phyloP scores from a whole-genome alignment of 352 stramenopile species.

The Pythium folliculosum region DNA sequence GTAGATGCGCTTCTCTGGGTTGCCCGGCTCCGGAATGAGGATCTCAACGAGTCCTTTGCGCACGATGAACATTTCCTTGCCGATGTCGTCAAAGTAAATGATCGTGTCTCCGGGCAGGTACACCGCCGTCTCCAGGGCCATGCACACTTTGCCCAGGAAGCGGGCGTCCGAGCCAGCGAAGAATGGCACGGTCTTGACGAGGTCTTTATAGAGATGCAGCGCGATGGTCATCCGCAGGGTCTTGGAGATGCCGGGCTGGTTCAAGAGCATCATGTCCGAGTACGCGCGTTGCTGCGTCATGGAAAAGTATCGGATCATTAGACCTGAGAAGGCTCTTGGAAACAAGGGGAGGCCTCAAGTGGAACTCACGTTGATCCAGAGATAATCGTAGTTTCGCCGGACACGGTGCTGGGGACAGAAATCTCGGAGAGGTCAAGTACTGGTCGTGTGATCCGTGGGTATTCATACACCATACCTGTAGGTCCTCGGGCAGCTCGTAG shows the following conservation, averaged over 20 bases:
- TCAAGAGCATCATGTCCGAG: slow-evolving; percentile 84
- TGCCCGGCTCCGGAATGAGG: slow-evolving; percentile 52
- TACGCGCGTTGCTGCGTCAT: slow-evolving; percentile 73
- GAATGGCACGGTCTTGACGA: slow-evolving; percentile 78
- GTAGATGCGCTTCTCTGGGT: slow-evolving; percentile 63
- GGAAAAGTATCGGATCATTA: not conserved
- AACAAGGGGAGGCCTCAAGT: not conserved
- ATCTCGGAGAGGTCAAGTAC: not conserved
- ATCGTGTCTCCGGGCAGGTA: slow-evolving; percentile 79
- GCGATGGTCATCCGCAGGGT: slow-evolving; percentile 75
- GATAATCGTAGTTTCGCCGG: slow-evolving; percentile 81
- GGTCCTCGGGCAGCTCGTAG: slow-evolving; percentile 73
- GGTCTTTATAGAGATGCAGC: slow-evolving; percentile 78
- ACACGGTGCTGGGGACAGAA: slow-evolving; percentile 53
- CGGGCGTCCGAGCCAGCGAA: slow-evolving; percentile 73
- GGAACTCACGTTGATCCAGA: slow-evolving; percentile 77
- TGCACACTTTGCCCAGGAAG: slow-evolving; percentile 79
- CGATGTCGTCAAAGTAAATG: slow-evolving; percentile 82
- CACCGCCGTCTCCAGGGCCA: slow-evolving; percentile 74
- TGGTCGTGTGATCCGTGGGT: too few relatives aligned
- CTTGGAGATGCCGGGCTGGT: slow-evolving; percentile 79
- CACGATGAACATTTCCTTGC: slow-evolving; percentile 88
- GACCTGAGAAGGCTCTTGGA: not conserved
- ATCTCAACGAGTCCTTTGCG: slow-evolving; percentile 84
- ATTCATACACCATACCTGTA: slow-evolving; percentile 33